Evolutionary conservation across 306 rosid species (phyloP), one percentile per base, ranked within the genome.

Genomic region (Pyrus pyrifolia): DNA sequence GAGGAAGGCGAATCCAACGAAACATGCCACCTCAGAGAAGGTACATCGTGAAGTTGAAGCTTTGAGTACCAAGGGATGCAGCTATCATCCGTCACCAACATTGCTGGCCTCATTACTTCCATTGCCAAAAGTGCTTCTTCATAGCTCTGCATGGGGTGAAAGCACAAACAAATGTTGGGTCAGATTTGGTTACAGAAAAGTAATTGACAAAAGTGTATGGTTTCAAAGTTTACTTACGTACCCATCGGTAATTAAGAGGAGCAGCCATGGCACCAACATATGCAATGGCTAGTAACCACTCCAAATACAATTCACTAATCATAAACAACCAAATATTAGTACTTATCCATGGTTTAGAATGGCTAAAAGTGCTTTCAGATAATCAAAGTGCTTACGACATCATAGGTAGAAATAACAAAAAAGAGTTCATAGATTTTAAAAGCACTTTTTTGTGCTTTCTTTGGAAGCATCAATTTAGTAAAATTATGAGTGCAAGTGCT

Each of bases 201-300:
- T 72, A 75, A 75, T 17, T 57, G 4, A 11, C 7, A 31, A 4
- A 35, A 49, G 29, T n/a, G n/a, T 49, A 35, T 9, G 21, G 2
- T 25, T 31, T 6, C 13, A 4, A 61, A 44, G 35, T 19, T 4
- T 8, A 55, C 67, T 46, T 3, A 52, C 93, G 77, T 66, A 92
- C 98, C 97, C 98, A 95, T 63, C 97, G 87, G 84, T 92, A 92
- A 79, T 95, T 95, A 5, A 95, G 77, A 79, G 92, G 98, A 80
- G 97, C 95, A 67, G 85, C 86, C 76, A 95, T 83, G 23, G 87
- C 97, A 70, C 98, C 98, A 72, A 90, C 87, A 78, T 86, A 90
- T 59, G 98, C 96, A 84, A 89, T 83, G 44, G 98, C 98, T 70
- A 92, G 87, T 68, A 95, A 83, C 97, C 97, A 95, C 84, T 89